A percentile compares a stretch with the other conserved stretches of the same genome.
phyloP scores from a whole-genome alignment of 1,284 basidiomycete species.

The Schizophyllum commune region DNA sequence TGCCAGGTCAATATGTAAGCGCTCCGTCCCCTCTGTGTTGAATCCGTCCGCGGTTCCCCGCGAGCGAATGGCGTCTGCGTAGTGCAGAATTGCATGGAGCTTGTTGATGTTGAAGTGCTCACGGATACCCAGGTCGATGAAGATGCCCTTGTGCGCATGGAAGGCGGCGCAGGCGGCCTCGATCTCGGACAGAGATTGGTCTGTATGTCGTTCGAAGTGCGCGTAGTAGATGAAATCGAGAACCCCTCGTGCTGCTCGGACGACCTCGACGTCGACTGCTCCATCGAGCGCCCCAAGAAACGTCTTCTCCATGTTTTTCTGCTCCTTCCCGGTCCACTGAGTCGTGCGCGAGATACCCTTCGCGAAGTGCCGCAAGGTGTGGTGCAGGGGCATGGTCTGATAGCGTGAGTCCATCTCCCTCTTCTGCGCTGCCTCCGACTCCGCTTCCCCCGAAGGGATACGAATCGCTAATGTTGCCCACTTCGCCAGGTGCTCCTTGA shows the following conservation, averaged over 20 bases:
- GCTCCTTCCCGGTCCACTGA: slow-evolving; percentile 18
- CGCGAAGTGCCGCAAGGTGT: slow-evolving; percentile 11
- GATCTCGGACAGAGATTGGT: slow-evolving; percentile 15
- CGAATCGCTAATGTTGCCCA: slow-evolving; percentile 12
- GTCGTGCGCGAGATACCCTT: slow-evolving; percentile 10
- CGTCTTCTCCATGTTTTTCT: slow-evolving; percentile 15
- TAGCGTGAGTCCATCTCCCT: slow-evolving; percentile 11
- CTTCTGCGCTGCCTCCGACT: too few relatives aligned
- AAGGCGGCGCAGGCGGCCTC: slow-evolving; percentile 19
- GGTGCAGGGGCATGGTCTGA: slow-evolving; percentile 8
- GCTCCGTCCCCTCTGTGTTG: slow-evolving; percentile 23
- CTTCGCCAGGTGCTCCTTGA: slow-evolving; percentile 16
- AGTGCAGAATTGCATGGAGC: slow-evolving; percentile 26
- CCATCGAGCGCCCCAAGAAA: slow-evolving; percentile 13
- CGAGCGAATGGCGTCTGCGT: slow-evolving; percentile 18
- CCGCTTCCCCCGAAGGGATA: too few relatives aligned
- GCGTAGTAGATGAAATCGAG: slow-evolving; percentile 29
- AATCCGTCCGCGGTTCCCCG: slow-evolving; percentile 23
- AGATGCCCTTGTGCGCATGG: slow-evolving; percentile 21
- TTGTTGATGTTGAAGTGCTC: slow-evolving; percentile 32
- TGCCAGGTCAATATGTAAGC: slow-evolving; percentile 18
- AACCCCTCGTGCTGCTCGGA: slow-evolving; percentile 9
- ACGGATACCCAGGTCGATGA: slow-evolving; percentile 14
- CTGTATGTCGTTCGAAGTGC: slow-evolving; percentile 20
- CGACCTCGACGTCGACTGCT: background rate